Base-by-base conservation (phyloP, 208 protist species). In the Blastocrithidia nonstop region DNA sequence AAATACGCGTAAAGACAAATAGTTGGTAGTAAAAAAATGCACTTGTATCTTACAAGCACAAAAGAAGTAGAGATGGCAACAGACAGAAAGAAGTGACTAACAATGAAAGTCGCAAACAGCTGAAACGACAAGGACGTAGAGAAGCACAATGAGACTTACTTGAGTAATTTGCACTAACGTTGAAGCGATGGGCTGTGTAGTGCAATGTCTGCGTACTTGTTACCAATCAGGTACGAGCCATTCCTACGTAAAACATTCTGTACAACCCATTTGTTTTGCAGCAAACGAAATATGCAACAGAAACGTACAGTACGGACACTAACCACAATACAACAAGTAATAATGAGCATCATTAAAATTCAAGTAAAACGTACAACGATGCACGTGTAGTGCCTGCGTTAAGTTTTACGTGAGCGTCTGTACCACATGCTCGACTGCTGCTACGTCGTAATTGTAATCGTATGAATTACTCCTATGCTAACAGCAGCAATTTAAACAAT, bases 191-290 rank as follows among this genome's bases (percentile, higher is more conserved):
- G 33, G 69, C 71, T 2, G 54, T 60, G 0, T 16, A 28, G 21
- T 43, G 71, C 27, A 47, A 57, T 16, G 66, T 57, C 40, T 71
- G 64, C 7, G 63, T 82, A 15, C 1, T 87, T 8, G 69, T 73
- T 8, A 61, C 58, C 3, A 87, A 87, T 36, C 71, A 87, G 26
- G 69, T 82, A 9, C 66, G 66, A 6, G 42, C 54, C 1, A 43
- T 68, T 6, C 55, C 59, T n/a, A 26, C 16, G 5, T n/a, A 48
- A 56, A 8, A 25, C 37, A 17, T 47, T 54, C 13, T 57, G 29
- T 6, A 8, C n/a, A n/a, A n/a, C n/a, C n/a, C n/a, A n/a, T 8
- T 42, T 22, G 11, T 22, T 22, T 8, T 22, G 11, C 11, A 17
- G 38, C 38, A 22, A 8, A 42, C 8, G 38, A 42, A 17, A 22